Conservation (phyloP, 2,329 filamentous ascomycete species). For the Penicillium sp. region DNA sequence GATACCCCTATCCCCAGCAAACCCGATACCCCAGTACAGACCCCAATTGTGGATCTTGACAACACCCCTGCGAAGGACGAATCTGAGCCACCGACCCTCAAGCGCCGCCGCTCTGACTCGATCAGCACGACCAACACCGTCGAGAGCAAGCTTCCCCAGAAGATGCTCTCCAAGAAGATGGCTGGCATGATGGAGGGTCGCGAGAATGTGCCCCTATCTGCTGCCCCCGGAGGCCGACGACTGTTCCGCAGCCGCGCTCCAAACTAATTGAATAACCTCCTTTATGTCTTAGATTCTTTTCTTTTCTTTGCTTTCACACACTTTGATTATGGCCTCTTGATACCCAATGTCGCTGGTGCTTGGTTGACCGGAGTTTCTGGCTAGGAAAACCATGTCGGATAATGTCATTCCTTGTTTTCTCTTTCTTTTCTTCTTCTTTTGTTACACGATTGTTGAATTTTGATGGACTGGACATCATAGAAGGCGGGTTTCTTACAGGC, state of each 20-base stretch:
- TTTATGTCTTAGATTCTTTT: slow-evolving; percentile 6
- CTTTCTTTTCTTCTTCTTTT: slow-evolving; percentile 3
- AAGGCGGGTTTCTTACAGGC: background rate
- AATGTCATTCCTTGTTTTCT: slow-evolving; percentile 10
- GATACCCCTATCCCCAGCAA: slow-evolving; percentile 11
- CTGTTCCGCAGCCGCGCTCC: slow-evolving; percentile 34
- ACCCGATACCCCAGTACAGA: slow-evolving; percentile 9
- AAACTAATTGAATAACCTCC: slow-evolving; percentile 12
- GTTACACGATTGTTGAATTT: background rate
- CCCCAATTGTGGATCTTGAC: slow-evolving; percentile 10
- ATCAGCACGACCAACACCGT: slow-evolving; percentile 17
- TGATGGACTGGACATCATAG: background rate
- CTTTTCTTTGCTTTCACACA: background rate
- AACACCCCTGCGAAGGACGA: slow-evolving; percentile 24
- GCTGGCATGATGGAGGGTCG: slow-evolving; percentile 46
- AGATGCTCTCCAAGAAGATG: slow-evolving; percentile 39
- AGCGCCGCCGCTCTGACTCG: slow-evolving; percentile 33
- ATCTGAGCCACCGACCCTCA: slow-evolving; percentile 23
- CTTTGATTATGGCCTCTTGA: slow-evolving; percentile 18
- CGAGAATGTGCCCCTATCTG: slow-evolving; percentile 43
- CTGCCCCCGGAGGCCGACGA: slow-evolving; percentile 24
- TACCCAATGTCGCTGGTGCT: slow-evolving; percentile 26
- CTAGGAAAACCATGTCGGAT: slow-evolving; percentile 14
- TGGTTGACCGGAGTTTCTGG: slow-evolving; percentile 21
- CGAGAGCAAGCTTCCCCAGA: slow-evolving; percentile 47